A percentile compares a stretch with the other conserved stretches of the same genome.
These are phyloP conservation scores for Citrus glauca DNA, from an alignment of 345 rosid genomes.

Conservation along the genomic window DNA sequence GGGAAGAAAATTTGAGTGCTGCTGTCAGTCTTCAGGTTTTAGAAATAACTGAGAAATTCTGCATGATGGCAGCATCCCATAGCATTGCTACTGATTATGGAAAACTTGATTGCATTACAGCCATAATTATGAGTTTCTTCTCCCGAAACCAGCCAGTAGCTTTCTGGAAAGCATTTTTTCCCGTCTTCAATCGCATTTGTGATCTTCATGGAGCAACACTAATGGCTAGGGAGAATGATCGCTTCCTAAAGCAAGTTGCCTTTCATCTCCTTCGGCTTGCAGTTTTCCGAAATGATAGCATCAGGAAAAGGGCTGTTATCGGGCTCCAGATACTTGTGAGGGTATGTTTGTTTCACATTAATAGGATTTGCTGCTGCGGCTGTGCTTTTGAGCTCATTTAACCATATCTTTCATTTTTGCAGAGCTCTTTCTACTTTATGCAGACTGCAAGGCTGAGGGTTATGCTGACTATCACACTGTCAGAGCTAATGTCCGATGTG, in stretches of 20 bases:
- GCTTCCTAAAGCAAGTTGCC: constrained; percentile 95
- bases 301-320: constrained; percentile 90
- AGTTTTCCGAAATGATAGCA: constrained; percentile 89
- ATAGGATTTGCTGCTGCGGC: constrained; percentile 9
- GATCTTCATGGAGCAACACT: constrained; percentile 95
- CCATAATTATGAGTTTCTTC: constrained; percentile 82
- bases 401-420: constrained; percentile 37
- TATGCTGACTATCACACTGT: constrained; percentile 90
- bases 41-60: constrained; percentile 87
- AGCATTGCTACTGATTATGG: constrained; percentile 95
- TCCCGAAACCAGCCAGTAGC: constrained; percentile 89
- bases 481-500: constrained; percentile 96
- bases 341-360: constrained; percentile 47
- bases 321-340: constrained; percentile 92
- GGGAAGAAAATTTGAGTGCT: constrained; percentile 99
- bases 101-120: constrained; percentile 90
- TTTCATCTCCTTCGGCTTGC: constrained; percentile 96
- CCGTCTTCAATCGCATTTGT: constrained; percentile 69
- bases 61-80: constrained; percentile 81
- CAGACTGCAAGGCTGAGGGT: constrained; percentile 95
- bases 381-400: constrained; percentile 10
- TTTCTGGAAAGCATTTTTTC: constrained; percentile 87
- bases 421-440: constrained; percentile 92
- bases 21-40: constrained; percentile 97
- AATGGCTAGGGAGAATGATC: constrained; percentile 98